Conservation (phyloP, 169 alveolate species). For the Cryptosporidium ryanae region DNA sequence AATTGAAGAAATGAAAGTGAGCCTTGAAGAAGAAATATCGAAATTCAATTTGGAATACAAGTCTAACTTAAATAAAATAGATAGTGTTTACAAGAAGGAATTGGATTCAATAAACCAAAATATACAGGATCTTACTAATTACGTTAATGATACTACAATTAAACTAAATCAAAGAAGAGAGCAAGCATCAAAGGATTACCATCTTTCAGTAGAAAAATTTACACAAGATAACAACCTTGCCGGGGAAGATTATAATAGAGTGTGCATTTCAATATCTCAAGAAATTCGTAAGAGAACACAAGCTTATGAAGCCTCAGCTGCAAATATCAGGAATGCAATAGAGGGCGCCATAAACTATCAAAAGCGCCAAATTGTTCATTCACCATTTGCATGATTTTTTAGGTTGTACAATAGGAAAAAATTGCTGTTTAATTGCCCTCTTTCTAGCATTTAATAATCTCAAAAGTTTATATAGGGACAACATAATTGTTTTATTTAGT, state of each 20-base stretch:
- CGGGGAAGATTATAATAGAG: slow-evolving; percentile 60
- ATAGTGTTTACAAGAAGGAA: slow-evolving; percentile 25
- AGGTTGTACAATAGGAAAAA: too few relatives aligned
- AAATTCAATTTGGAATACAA: slow-evolving; percentile 45
- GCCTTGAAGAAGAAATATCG: slow-evolving; percentile 49
- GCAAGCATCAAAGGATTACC: slow-evolving; percentile 33
- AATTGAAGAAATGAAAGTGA: slow-evolving; percentile 22
- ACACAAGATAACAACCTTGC: slow-evolving; percentile 65
- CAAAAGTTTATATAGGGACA: not conserved
- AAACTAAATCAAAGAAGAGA: slow-evolving; percentile 59
- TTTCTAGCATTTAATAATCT: not conserved
- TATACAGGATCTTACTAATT: slow-evolving; percentile 44
- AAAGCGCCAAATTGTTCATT: slow-evolving; percentile 72
- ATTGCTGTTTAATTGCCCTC: too few relatives aligned
- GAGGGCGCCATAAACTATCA: slow-evolving; percentile 68
- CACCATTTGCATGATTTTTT: slow-evolving; percentile 60
- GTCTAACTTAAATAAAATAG: slow-evolving; percentile 32
- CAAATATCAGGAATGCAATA: slow-evolving; percentile 55
- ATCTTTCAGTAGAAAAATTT: slow-evolving; percentile 29
- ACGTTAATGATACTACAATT: slow-evolving; percentile 47
- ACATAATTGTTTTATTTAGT: not conserved
- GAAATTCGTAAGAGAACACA: slow-evolving; percentile 59
- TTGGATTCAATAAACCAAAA: slow-evolving; percentile 29
- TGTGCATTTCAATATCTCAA: slow-evolving; percentile 54
- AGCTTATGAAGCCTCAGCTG: slow-evolving; percentile 54